A percentile compares a stretch with the other conserved stretches of the same genome.
phyloP scores from a whole-genome alignment of 2,329 filamentous ascomycete species.

The Ceratocystiopsis minuta region DNA sequence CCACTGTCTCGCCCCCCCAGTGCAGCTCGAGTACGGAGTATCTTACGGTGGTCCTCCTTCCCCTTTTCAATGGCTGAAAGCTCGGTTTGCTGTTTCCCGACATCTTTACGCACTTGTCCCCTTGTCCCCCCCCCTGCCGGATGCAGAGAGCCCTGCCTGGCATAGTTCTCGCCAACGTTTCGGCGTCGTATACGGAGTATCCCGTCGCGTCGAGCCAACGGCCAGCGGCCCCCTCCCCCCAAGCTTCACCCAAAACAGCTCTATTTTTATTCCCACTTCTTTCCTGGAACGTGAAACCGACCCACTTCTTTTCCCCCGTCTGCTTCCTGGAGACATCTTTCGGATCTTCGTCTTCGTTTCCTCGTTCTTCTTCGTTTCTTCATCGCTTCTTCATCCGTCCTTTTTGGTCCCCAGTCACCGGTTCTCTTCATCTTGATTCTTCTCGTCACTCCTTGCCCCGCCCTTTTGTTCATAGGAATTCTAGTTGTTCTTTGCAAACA shows the following conservation, averaged over 20 bases:
- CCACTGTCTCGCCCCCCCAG: constrained; percentile 1
- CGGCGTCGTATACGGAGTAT: no score
- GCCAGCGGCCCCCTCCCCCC: neutral
- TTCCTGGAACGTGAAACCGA: no score
- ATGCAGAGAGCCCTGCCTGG: no score
- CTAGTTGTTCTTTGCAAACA: neutral
- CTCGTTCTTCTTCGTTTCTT: constrained; percentile 1
- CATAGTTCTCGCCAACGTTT: no score
- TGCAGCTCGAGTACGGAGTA: neutral
- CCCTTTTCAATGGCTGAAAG: no score
- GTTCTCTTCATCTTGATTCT: neutral
- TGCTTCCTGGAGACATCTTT: neutral
- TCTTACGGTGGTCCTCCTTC: neutral
- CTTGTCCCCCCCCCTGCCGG: no score
- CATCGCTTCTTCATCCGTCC: neutral
- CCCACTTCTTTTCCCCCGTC: neutral
- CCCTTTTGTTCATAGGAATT: neutral
- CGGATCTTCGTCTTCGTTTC: no score
- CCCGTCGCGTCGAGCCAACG: no score
- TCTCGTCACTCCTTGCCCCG: neutral
- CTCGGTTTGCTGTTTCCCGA: no score
- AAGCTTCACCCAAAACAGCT: constrained; percentile 3
- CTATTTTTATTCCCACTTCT: neutral
- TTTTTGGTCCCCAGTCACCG: neutral
- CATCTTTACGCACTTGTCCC: no score